Base-by-base conservation (phyloP, 192 early-diverging fungal genomes). In the Dissophora globulifera region DNA sequence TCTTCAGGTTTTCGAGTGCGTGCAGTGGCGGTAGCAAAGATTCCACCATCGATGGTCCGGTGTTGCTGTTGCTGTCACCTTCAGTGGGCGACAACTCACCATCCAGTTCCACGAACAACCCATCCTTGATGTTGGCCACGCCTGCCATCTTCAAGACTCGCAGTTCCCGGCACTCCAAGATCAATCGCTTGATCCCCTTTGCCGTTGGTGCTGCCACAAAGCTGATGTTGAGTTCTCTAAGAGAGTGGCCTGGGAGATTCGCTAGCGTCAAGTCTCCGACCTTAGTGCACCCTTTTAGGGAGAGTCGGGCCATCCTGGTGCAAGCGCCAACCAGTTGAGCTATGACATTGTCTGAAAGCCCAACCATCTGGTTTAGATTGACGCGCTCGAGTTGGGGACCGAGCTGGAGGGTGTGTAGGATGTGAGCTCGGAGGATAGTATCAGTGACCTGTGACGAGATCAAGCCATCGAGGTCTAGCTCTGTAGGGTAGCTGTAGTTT, bases 171-270 rank as follows among this genome's bases (percentile, higher is more conserved):
- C 69, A 72, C 11, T 35, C 19, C 17, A 35, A 26, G 2, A 72
- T 19, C n/a, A 72, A 7, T 32, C 25, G 46, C 23, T 46, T 57
- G 31, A 72, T 63, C 5, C 69, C 69, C 27, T 72, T 72, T 13
- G 49, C 40, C 7, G 69, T 72, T 26, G 69, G 52, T 2, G 53
- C 69, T 0, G 47, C 47, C 49, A 72, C 61, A 58, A 72, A 72
- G 25, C 69, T 72, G 31, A 72, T 64, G 49, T 72, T 72, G 49
- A 72, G 42, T 16, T 72, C 69, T 35, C 58, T 17, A 6, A 72
- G 23, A 1, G 55, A 29, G 0, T 38, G 43, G 1, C 2, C 16
- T 2, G 69, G 55, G 9, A 72, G 32, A 9, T 48, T 63, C 9
- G 50, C 43, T 45, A 72, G 33, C 30, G 58, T 72, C 58, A 64